Evolutionary conservation across 495 filamentous ascomycete species (phyloP).

Genomic region (Neurospora cerealis): DNA sequence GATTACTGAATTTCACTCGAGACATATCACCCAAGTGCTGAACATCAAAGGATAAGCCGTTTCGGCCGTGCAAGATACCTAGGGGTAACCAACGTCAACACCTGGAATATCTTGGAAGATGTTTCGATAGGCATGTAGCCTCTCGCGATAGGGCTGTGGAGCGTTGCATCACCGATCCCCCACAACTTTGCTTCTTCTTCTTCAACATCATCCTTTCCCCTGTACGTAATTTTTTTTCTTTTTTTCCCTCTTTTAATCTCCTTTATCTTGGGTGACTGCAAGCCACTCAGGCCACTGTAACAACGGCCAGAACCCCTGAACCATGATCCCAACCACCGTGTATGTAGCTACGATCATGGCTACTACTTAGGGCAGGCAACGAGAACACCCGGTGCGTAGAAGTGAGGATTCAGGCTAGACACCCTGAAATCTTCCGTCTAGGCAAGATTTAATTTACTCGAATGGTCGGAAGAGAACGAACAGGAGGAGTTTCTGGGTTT

Average conservation of each 20-base stretch:
- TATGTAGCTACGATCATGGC: neutral
- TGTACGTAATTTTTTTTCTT: neutral
- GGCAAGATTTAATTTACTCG: too few species aligned
- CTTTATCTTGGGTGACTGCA: neutral
- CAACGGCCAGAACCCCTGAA: neutral
- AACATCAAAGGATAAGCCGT: too few species aligned
- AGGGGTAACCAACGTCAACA: too few species aligned
- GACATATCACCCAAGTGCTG: neutral
- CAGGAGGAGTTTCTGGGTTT: too few species aligned
- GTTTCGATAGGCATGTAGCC: too few species aligned
- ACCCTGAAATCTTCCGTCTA: too few species aligned
- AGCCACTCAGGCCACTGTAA: neutral
- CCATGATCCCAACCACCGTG: neutral
- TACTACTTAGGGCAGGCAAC: too few species aligned
- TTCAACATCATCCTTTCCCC: neutral
- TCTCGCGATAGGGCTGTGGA: neutral
- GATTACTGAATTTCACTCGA: neutral
- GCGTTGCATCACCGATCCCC: neutral
- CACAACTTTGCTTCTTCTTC: neutral
- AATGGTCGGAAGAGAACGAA: too few species aligned
- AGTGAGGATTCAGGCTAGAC: too few species aligned
- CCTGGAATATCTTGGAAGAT: too few species aligned
- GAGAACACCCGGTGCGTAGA: too few species aligned
- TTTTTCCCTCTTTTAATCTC: neutral
- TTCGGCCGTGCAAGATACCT: too few species aligned